Conservation (phyloP, 768 basidiomycete species). For the Amanita jacksonii region DNA sequence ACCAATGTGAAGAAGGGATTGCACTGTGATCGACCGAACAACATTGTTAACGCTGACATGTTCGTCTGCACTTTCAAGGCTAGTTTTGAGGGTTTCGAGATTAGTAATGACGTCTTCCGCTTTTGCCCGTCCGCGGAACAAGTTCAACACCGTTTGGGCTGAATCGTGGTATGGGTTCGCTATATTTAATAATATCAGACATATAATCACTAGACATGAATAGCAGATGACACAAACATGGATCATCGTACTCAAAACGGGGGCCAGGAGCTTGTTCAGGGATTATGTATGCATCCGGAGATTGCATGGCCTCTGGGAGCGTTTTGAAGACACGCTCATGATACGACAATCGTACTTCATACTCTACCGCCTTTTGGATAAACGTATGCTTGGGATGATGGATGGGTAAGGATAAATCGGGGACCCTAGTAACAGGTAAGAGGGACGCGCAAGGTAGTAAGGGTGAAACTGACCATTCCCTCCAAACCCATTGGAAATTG, state of each 20-base stretch:
- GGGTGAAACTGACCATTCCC: conserved; percentile 70
- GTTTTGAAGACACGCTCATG: conserved; percentile 88
- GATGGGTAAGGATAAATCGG: conserved; percentile 62
- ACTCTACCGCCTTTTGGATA: conserved; percentile 77
- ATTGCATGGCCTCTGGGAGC: conserved; percentile 75
- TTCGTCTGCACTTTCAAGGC: conserved; percentile 50
- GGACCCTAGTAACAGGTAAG: conserved; percentile 48
- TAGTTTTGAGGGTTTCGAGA: conserved; percentile 59
- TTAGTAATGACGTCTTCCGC: conserved; percentile 72
- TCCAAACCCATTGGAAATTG: conserved; percentile 98
- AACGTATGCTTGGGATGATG: conserved; percentile 86
- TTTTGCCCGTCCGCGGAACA: conserved; percentile 74
- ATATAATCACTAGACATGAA: conserved; percentile 17
- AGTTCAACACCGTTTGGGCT: conserved; percentile 65
- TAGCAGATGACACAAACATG: conserved; percentile 32
- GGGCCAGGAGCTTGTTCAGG: conserved; percentile 67
- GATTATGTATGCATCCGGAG: conserved; percentile 51
- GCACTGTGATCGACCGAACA: conserved; percentile 71
- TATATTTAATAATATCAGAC: background rate
- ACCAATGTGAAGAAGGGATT: conserved; percentile 86
- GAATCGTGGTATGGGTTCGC: conserved; percentile 75
- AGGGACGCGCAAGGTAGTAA: background rate
- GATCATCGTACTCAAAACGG: conserved; percentile 76
- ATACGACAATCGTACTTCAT: conserved; percentile 87
- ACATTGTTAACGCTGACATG: conserved; percentile 53